Evolutionary conservation across 345 rosid species (phyloP).

Genomic region (Hibiscus syriacus): DNA sequence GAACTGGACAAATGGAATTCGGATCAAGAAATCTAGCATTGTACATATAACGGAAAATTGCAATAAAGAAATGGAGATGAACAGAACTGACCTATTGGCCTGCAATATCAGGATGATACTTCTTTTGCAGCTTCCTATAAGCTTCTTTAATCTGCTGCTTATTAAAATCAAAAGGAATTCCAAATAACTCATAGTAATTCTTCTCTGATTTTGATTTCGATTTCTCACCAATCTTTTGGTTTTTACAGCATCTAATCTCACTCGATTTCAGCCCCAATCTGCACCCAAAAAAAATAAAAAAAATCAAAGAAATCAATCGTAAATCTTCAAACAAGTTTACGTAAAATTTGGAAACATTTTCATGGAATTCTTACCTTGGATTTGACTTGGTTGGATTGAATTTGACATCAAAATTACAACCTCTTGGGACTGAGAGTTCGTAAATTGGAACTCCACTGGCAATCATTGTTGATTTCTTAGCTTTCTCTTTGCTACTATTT

Average conservation of each 20-base stretch:
- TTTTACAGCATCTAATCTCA: constrained; percentile 24
- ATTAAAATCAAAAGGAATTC: constrained; percentile 40
- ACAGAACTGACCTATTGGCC: constrained; percentile 38
- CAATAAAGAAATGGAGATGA: background rate
- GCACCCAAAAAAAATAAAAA: background rate
- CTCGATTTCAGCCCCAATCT: constrained; percentile 21
- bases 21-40: no score
- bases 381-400: constrained; percentile 9
- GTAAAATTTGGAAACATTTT: background rate
- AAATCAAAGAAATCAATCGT: background rate
- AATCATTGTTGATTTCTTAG: constrained; percentile 4
- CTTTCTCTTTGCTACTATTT: background rate
- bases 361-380: constrained; percentile 20
- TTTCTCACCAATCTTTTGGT: constrained; percentile 11
- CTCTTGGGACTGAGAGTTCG: constrained; percentile 15
- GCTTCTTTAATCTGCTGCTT: constrained; percentile 39
- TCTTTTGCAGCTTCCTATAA: constrained; percentile 59
- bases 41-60: background rate
- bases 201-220: constrained; percentile 16
- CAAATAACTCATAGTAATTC: constrained; percentile 50
- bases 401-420: constrained; percentile 3
- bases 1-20: no score
- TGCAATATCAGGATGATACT: constrained; percentile 55
- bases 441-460: background rate
- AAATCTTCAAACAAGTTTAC: background rate